phyloP scores from a whole-genome alignment of 2,329 filamentous ascomycete genomes.

The Penicillium sp. region DNA sequence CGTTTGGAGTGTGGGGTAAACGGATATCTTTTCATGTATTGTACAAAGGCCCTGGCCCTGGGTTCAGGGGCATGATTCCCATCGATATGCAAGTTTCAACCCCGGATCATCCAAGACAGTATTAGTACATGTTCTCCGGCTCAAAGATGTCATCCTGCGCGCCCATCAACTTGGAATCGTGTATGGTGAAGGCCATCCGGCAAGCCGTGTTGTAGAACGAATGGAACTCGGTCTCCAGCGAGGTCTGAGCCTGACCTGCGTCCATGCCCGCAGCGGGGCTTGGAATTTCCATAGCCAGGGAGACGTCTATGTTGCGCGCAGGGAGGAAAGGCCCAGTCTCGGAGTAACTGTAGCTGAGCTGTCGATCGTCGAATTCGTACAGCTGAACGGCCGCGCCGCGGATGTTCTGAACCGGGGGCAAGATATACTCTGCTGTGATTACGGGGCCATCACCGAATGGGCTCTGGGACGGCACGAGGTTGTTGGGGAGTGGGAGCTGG shows the following conservation, averaged over 20 bases:
- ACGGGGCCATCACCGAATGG: neutral
- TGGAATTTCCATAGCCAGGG: conserved; percentile 32
- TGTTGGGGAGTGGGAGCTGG: conserved; percentile 33
- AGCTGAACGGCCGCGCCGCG: conserved; percentile 30
- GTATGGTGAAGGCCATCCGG: conserved; percentile 41
- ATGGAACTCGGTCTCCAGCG: conserved; percentile 32
- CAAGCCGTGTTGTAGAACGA: conserved; percentile 42
- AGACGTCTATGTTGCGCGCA: conserved; percentile 33
- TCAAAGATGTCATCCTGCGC: neutral
- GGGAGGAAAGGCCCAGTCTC: conserved; percentile 38
- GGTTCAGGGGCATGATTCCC: neutral
- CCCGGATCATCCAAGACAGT: neutral
- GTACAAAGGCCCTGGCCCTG: neutral
- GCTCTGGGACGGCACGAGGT: conserved; percentile 15
- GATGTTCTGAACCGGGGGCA: conserved; percentile 36
- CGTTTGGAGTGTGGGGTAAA: neutral
- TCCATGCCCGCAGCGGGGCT: conserved; percentile 3
- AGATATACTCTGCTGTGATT: conserved; percentile 37
- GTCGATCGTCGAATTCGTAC: conserved; percentile 37
- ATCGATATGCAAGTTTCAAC: neutral
- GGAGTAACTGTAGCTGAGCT: conserved; percentile 35
- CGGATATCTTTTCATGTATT: neutral
- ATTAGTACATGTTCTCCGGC: neutral
- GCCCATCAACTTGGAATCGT: conserved; percentile 9
- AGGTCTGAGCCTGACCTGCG: conserved; percentile 6